These are phyloP conservation scores for Pelargonium cotyledonis DNA, from an alignment of 441 rosid species.

Conservation along the genomic window DNA sequence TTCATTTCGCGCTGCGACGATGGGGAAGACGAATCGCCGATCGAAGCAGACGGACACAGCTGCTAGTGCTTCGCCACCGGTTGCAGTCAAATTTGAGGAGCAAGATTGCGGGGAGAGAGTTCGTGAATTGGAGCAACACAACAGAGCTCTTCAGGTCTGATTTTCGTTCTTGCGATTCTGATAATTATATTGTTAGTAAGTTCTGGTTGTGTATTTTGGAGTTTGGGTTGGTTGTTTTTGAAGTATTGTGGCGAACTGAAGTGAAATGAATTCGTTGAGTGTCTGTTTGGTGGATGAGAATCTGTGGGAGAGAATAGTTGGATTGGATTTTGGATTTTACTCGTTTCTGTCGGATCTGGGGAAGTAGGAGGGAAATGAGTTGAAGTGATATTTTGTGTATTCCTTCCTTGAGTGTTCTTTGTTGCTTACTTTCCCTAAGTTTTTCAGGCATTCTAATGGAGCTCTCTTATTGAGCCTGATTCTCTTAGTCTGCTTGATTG, in stretches of 20 bases:
- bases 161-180: background rate
- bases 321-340: background rate
- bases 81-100: no score
- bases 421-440: background rate
- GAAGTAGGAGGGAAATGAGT: background rate
- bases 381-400: background rate
- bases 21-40: conserved; percentile 64
- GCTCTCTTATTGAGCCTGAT: background rate
- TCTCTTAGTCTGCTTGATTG: background rate
- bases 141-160: conserved; percentile 56
- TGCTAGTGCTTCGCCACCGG: conserved; percentile 23
- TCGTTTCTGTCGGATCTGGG: background rate
- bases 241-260: background rate
- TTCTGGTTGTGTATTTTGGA: background rate
- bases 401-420: background rate
- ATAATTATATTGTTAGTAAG: background rate
- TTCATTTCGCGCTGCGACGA: conserved; percentile 11
- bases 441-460: background rate
- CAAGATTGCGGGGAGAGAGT: conserved; percentile 28
- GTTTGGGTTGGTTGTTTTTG: background rate
- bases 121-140: conserved; percentile 51
- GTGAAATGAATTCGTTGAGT: background rate
- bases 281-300: background rate
- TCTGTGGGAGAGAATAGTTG: background rate
- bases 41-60: conserved; percentile 31